Conservation (phyloP, 352 stramenopile genomes). For the Plasmopara halstedii region DNA sequence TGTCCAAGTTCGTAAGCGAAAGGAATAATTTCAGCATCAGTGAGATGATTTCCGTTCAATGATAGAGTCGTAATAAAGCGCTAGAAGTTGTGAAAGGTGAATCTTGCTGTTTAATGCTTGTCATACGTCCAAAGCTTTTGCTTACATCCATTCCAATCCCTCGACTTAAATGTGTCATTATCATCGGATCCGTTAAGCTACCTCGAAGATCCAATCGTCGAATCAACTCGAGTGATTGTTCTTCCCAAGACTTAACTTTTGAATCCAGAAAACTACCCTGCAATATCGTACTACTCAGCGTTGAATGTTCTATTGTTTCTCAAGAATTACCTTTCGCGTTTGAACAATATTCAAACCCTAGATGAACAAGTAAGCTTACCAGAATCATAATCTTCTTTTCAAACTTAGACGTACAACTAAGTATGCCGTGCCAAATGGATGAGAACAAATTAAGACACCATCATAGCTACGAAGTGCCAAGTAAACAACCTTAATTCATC, state of each 20-base stretch:
- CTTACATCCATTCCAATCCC: conserved; percentile 50
- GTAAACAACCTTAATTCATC: conserved; percentile 26
- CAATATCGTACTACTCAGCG: background rate
- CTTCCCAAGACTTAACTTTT: background rate
- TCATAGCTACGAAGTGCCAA: conserved; percentile 36
- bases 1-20: conserved; percentile 45
- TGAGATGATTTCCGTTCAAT: conserved; percentile 59
- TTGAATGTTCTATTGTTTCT: background rate
- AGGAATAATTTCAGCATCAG: conserved; percentile 41
- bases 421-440: conserved; percentile 31
- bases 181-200: conserved; percentile 34
- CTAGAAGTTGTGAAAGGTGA: conserved; percentile 10
- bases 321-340: conserved; percentile 24
- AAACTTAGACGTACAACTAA: too few species aligned
- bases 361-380: background rate
- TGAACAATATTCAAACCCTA: conserved; percentile 33
- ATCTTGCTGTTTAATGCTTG: background rate
- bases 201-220: conserved; percentile 42
- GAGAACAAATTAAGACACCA: conserved; percentile 47
- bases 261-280: conserved; percentile 30
- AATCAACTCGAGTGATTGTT: conserved; percentile 8
- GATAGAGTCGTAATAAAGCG: conserved; percentile 48
- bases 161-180: conserved; percentile 33
- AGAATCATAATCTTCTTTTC: too few species aligned
- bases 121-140: too few species aligned